Evolutionary conservation across 1,284 basidiomycete species (phyloP), one percentile per base, ranked within the genome.

Genomic region (Xerocomus nothofagi): DNA sequence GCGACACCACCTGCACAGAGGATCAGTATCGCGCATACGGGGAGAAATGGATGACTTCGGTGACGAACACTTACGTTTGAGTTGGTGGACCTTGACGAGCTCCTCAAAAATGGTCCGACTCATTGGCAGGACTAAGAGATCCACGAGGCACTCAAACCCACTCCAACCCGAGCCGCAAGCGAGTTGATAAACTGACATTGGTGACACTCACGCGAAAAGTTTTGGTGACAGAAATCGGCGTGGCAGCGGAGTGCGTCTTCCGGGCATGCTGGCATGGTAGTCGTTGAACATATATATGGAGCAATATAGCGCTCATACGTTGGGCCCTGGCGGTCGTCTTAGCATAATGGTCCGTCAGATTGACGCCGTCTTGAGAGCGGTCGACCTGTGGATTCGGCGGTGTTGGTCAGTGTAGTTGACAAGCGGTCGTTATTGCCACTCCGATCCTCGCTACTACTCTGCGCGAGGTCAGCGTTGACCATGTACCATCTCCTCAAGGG

Each of bases 401-500:
- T n/a, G n/a, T n/a, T n/a, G n/a, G n/a, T n/a, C n/a, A n/a, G 14
- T 17, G 12, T n/a, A 31, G 24, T n/a, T 8, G 15, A 17, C 11
- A 26, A 26, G 7, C 8, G 6, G 24, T 26, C 24, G 24, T 26
- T 10, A 26, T 26, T 2, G 7, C 24, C 24, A 10, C 24, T 26
- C n/a, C n/a, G n/a, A n/a, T n/a, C n/a, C n/a, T n/a, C n/a, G n/a
- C n/a, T n/a, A n/a, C n/a, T n/a, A n/a, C n/a, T n/a, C n/a, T n/a
- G n/a, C n/a, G n/a, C n/a, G n/a, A 26, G 8, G 38, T 18, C 7
- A 10, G 14, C 18, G 38, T 80, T 93, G 38, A 38, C 53, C 52
- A 91, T 95, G 93, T 96, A 94, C 71, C 91, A 95, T 71, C 81
- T 96, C 37, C 77, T 96, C 61, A 92, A 88, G 61, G 93, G 93